These are phyloP conservation scores for Stachybotrys chartarum DNA, from an alignment of 2,329 filamentous ascomycete genomes.

Conservation along the genomic window DNA sequence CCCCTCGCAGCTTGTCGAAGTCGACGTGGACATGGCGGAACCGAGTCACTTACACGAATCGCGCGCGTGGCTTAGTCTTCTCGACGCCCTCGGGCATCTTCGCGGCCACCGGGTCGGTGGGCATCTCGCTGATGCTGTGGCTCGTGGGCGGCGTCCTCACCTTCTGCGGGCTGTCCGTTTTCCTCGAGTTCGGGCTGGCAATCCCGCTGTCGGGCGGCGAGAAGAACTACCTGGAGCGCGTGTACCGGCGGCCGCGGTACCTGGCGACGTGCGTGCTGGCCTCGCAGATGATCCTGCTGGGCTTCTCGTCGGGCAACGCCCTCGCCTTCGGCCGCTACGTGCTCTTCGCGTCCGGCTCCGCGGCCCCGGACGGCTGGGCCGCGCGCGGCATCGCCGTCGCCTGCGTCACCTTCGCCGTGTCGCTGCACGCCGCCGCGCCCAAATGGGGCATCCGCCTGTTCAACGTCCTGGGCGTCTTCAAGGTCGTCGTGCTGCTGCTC, in stretches of 20 bases:
- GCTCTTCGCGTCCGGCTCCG: constrained; percentile 43
- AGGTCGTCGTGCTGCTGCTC: constrained; percentile 50
- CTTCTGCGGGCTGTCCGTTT: constrained; percentile 52
- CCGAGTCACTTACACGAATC: not conserved
- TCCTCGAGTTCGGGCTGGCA: constrained; percentile 55
- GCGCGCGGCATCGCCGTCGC: constrained; percentile 49
- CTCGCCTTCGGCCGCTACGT: constrained; percentile 53
- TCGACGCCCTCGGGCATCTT: constrained; percentile 48
- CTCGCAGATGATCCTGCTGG: constrained; percentile 53
- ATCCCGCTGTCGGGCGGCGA: constrained; percentile 57
- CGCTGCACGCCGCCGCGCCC: constrained; percentile 43
- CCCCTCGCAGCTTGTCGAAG: not conserved
- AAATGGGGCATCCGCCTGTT: constrained; percentile 53
- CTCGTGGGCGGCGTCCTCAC: constrained; percentile 41
- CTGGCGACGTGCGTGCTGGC: constrained; percentile 53
- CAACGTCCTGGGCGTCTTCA: constrained; percentile 53
- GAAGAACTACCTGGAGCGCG: constrained; percentile 60
- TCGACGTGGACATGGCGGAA: not conserved
- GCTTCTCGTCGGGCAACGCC: constrained; percentile 52
- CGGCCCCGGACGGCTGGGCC: constrained; percentile 43
- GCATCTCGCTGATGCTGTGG: constrained; percentile 23
- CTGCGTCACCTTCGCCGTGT: constrained; percentile 46
- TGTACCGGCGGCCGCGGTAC: constrained; percentile 51
- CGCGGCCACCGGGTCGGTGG: constrained; percentile 43
- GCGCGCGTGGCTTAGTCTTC: constrained; percentile 32